Evolutionary conservation across 371 early-diverging fungal genomes (phyloP), one percentile per base, ranked within the genome.

Genomic region (Mortierella sp.): DNA sequence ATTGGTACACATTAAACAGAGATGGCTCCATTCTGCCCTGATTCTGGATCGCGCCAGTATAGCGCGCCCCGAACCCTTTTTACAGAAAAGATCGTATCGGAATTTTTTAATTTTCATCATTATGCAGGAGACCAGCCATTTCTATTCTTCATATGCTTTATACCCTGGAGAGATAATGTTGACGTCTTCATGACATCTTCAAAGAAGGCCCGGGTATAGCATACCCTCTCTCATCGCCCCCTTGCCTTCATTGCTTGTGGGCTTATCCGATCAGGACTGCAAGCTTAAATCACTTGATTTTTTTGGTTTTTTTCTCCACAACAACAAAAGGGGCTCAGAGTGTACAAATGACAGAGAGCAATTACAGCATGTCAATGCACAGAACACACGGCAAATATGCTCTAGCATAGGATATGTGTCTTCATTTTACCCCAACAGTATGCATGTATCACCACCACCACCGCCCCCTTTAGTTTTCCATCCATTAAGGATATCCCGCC

Each of bases 391-490:
- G 54, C 22, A 57, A 57, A 57, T 57, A 57, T 28, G 3, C 55
- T 3, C 51, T 51, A 3, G 0, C 16, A n/a, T 1, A n/a, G 3
- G 54, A 26, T n/a, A 24, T 16, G 16, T 55, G 20, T 49, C 14
- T 49, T 63, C 51, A 51, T 63, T 63, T 63, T 63, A 51, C 64
- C 64, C 64, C 64, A 63, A 63, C 49, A 51, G 30, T 47, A 45
- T 30, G 20, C 32, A 45, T 63, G 39, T 18, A 30, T 5, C 22
- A 22, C 22, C 47, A 47, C 43, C 24, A 22, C 28, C 51, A 49
- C 39, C 16, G 18, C n/a, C 49, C 64, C 26, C 40, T 22, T 35
- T 61, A 39, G 37, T 62, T 49, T 24, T 16, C n/a, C n/a, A 18
- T 20, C 9, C 47, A 26, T 26, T 24, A 55, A 55, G 55, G 55